phyloP scores from a whole-genome alignment of 2,329 filamentous ascomycete genomes.

The Aspergillus felis region DNA sequence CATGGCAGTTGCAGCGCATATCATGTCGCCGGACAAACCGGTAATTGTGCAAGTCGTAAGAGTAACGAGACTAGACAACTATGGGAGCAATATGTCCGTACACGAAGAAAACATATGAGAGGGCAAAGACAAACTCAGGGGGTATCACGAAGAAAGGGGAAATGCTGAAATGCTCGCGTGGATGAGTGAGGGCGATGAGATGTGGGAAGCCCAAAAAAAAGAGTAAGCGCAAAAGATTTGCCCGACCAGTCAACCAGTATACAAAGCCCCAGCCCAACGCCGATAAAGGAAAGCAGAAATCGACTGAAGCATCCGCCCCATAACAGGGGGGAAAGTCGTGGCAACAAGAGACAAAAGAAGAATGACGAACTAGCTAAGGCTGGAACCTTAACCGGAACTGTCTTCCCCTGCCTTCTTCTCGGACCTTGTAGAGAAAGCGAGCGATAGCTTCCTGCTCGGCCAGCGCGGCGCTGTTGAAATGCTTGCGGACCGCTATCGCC shows the following conservation, averaged over 20 bases:
- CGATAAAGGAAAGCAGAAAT: neutral
- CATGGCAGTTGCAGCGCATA: neutral
- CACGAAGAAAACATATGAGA: conserved; percentile 5
- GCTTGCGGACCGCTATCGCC: conserved; percentile 42
- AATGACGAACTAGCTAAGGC: conserved; percentile 22
- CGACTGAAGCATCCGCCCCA: neutral
- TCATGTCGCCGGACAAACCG: neutral
- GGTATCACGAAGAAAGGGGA: conserved; percentile 25
- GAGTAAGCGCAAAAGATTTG: neutral
- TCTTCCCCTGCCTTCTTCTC: conserved; percentile 40
- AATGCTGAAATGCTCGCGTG: neutral
- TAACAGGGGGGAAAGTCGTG: neutral
- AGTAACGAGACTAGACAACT: neutral
- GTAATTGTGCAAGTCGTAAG: neutral
- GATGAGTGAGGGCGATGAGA: neutral
- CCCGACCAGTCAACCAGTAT: neutral
- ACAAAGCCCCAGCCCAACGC: neutral
- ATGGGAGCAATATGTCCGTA: neutral
- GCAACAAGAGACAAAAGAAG: neutral
- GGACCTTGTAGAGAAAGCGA: conserved; percentile 47
- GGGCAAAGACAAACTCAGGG: conserved; percentile 10
- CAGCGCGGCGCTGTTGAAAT: conserved; percentile 45
- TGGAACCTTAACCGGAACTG: conserved; percentile 42
- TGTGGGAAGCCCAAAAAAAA: neutral
- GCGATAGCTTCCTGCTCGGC: conserved; percentile 47